Base-by-base conservation (phyloP, 2,329 filamentous ascomycete genomes). In the Alternaria hordeiaustralica region DNA sequence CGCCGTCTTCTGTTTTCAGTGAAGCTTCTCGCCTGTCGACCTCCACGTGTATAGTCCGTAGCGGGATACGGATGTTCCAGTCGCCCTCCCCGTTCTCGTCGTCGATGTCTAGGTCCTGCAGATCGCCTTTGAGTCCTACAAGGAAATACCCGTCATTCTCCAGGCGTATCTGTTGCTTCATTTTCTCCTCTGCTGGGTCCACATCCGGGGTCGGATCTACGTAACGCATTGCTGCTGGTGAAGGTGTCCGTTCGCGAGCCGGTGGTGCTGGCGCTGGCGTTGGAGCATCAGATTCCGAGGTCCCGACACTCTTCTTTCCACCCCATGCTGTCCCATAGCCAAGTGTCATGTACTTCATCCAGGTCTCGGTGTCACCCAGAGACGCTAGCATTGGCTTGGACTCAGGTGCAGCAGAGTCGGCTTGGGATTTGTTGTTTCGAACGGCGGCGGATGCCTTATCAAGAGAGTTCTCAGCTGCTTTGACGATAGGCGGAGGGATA, bases 31-130 rank as follows among this genome's bases (percentile, higher is more conserved):
- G 84, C 15, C 81, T 82, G 7, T 84, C 80, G 6, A 91, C 79
- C 72, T 93, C 89, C 23, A 93, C 85, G 21, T 90, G 87, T 23
- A 94, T 69, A 0, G 90, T 92, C 51, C 91, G 86, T 4, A 92
- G 79, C 12, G 88, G 78, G 10, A 87, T 89, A 28, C 90, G 85
- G 9, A 76, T 74, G 46, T 83, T 80, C 78, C 78, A 80, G 12
- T 74, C 68, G 10, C 70, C 75, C 6, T 75, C 71, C 12, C 74
- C 72, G 21, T 78, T 72, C 3, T 79, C 78, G 20, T 77, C 79
- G 1, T 86, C 83, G 65, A 87, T 85, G 57, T 82, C 75, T 60
- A 64, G 75, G 45, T 87, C 84, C 12, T 89, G 86, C 30, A 92
- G 84, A 36, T 90, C 85, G 7, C 90, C 90, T 67, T 87, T 85